A percentile compares a stretch with the other conserved stretches of the same genome.
Evolutionary conservation across 345 rosid genomes (phyloP).

Genomic region (Euphorbia tirucalli): DNA sequence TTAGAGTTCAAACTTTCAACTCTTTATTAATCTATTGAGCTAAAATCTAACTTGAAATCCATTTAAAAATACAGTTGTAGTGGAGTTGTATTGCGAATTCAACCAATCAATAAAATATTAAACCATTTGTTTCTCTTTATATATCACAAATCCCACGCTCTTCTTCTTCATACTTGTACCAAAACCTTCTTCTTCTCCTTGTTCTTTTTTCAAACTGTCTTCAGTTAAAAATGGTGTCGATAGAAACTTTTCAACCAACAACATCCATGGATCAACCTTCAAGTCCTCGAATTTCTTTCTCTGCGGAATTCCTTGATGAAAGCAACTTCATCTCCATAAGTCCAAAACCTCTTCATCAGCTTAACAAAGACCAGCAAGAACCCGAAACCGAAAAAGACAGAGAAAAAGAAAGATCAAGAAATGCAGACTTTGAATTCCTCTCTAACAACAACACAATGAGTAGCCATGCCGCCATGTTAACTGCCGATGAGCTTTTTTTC

Average conservation of each 20-base stretch:
- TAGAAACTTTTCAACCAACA: constrained; percentile 40
- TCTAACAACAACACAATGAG: constrained; percentile 45
- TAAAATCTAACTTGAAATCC: too few relatives aligned
- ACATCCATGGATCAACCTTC: constrained; percentile 42
- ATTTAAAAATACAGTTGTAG: too few relatives aligned
- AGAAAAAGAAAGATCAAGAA: constrained; percentile 39
- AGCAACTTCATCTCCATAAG: constrained; percentile 60
- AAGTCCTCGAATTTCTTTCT: constrained; percentile 81
- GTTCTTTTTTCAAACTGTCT: neutral
- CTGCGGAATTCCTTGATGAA: constrained; percentile 68
- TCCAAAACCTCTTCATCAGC: constrained; percentile 43
- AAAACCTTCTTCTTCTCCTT: neutral
- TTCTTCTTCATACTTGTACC: constrained; percentile 10
- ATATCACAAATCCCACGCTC: constrained; percentile 24
- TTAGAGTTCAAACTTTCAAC: too few relatives aligned
- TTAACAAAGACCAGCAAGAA: too few relatives aligned
- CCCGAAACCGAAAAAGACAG: too few relatives aligned
- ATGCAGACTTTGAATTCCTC: constrained; percentile 76
- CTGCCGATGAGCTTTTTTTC: constrained; percentile 85
- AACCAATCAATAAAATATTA: neutral
- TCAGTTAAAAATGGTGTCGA: constrained; percentile 44
- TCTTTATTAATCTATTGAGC: too few relatives aligned
- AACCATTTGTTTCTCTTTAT: constrained; percentile 24
- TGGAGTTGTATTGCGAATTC: too few relatives aligned
- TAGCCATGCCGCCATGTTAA: constrained; percentile 48